Evolutionary conservation across 2,329 filamentous ascomycete species (phyloP), one percentile per base, ranked within the genome.

Genomic region (Orbilia blumenaviensis): DNA sequence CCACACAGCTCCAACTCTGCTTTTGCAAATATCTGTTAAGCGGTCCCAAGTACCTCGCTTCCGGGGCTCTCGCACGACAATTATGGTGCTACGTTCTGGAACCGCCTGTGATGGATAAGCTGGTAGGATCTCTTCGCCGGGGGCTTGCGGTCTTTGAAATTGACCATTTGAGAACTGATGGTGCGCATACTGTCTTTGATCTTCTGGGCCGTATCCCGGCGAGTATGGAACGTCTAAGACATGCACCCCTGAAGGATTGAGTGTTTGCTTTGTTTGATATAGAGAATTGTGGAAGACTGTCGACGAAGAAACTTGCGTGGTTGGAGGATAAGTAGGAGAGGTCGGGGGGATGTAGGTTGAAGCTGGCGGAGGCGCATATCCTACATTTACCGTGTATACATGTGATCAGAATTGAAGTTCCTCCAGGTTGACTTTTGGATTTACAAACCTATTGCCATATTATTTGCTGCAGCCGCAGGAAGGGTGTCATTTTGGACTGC

Each of bases 31-130:
- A 38, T 41, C 34, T 3, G 25, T 27, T 29, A 64, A 25, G n/a
- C 61, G 44, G 8, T 64, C 61, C 61, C 61, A 64, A 3, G 21
- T 50, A 16, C 61, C 44, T 25, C 29, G n/a, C 14, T 52, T 64
- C 2, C 8, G 32, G 5, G n/a, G 52, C 10, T 54, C 50, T 14
- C 38, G 52, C n/a, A 56, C 32, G 3, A 56, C 9, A 14, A 56
- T 56, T 3, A 38, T 21, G 18, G 52, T 56, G 10, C 38, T 56
- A 18, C 16, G 7, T 38, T 38, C 52, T 7, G 52, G 36, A 18
- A n/a, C 18, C 8, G 9, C 16, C 1, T 23, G 8, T 1, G 50
- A 34, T 18, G 42, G 61, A 9, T 64, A 64, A 14, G 61, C 36
- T 14, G 61, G 61, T 29, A 38, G 16, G 7, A 29, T 29, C 18